Evolutionary conservation across 805 yeast genomes (phyloP), one percentile per base, ranked within the genome.

Genomic region (Kluyveromyces siamensis): DNA sequence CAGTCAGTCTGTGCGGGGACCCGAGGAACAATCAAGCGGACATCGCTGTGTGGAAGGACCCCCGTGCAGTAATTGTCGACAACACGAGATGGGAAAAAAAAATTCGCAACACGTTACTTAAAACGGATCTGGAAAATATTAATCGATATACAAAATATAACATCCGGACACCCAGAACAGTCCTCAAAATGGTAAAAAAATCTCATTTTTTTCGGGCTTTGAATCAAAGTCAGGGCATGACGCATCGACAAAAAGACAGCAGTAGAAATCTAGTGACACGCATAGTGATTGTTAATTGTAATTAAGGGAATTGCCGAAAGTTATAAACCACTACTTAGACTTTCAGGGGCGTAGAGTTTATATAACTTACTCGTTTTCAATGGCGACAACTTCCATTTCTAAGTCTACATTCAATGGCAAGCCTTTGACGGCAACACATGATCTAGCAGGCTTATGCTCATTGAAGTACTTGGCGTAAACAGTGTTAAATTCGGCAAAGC

Each of bases 341-440:
- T 21, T 6, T 21, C 25, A 21, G 25, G 6, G 25, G 14, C 38
- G 8, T 14, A 35, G 14, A 14, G 6, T 14, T 35, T 8, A 5
- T 8, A 44, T 1, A 19, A 16, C 7, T 51, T 54, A 60, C 25
- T 63, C 62, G 48, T 74, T 73, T 69, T 84, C 96, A 50, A 85
- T 73, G 51, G 98, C 99, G 71, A 93, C 73, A 53, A 85, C 90
- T 74, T 91, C 99, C 72, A 93, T 79, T 74, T 93, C 99, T 56
- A 73, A 75, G 53, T 80, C 86, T 52, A 81, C 87, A 52, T 88
- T 88, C 68, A 93, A 79, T 52, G 99, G 99, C 59, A 93, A 81
- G 54, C 80, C 81, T 70, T 82, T 83, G 54, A 90, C 98, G 41
- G 97, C 97, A 59, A 93, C 95, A 75, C 97, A 93, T 2, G 97